These are phyloP conservation scores for Cenchrus purpureus DNA, from an alignment of 176 grass and related monocot genomes.

Conservation along the genomic window DNA sequence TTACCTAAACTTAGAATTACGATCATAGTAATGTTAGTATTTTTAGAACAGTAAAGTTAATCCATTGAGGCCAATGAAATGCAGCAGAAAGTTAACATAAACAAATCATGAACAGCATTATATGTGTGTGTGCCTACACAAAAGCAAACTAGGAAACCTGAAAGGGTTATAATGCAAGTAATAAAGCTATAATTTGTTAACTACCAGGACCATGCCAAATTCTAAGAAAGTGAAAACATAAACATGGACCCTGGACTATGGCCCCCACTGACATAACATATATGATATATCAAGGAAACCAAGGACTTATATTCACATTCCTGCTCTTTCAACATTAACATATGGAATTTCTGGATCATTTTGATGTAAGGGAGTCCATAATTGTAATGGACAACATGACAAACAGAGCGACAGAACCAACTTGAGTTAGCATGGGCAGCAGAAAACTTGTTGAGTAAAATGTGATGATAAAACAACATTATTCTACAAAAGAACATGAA, in stretches of 20 bases:
- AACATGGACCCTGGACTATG: background rate
- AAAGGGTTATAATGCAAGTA: background rate
- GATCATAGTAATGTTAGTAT: background rate
- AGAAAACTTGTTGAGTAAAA: background rate
- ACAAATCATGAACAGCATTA: background rate
- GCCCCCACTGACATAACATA: background rate
- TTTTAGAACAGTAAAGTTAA: background rate
- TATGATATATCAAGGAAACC: background rate
- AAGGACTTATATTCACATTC: constrained; percentile 8
- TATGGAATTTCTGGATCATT: background rate
- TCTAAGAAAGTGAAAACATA: constrained; percentile 20
- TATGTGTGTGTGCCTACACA: background rate
- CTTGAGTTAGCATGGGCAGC: background rate
- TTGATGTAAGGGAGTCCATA: constrained; percentile 6
- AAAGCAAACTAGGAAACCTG: background rate
- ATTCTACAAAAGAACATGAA: background rate
- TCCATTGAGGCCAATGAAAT: background rate
- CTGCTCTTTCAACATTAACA: constrained; percentile 19
- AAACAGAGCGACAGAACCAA: background rate
- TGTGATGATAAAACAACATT: background rate
- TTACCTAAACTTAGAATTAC: background rate
- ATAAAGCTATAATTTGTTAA: background rate
- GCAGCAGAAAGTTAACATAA: background rate
- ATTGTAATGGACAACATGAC: constrained; percentile 11
- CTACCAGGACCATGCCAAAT: constrained; percentile 10